A percentile compares a stretch with the other conserved stretches of the same genome.
phyloP scores from a whole-genome alignment of 2,329 filamentous ascomycete species.

The Fusarium chlamydosporum region DNA sequence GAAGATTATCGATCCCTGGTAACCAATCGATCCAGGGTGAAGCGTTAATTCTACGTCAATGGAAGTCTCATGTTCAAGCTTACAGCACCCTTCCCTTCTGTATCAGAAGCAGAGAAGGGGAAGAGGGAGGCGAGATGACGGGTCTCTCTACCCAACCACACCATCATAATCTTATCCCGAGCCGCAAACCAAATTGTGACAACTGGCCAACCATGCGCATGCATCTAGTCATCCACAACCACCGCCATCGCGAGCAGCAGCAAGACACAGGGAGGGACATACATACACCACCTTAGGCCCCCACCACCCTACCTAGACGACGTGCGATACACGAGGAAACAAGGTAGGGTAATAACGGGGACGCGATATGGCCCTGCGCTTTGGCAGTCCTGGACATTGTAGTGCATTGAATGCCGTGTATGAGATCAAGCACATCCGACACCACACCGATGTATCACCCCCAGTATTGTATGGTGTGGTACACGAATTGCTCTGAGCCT shows the following conservation, averaged over 20 bases:
- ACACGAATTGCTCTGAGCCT: conserved; percentile 18
- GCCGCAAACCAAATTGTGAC: conserved; percentile 32
- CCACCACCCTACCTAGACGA: conserved; percentile 35
- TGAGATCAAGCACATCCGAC: conserved; percentile 39
- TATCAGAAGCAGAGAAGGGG: conserved; percentile 5
- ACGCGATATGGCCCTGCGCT: conserved; percentile 33
- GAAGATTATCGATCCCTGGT: conserved; percentile 39
- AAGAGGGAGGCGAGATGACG: conserved; percentile 15
- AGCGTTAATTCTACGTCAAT: conserved; percentile 24
- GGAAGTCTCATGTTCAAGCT: conserved; percentile 1
- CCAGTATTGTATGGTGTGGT: neutral
- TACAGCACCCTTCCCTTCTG: neutral
- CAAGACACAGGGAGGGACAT: conserved; percentile 16
- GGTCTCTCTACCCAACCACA: conserved; percentile 37
- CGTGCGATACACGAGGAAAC: conserved; percentile 27
- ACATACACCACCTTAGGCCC: conserved; percentile 20
- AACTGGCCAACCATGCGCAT: conserved; percentile 41
- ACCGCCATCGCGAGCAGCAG: conserved; percentile 8
- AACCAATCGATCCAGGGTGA: conserved; percentile 35
- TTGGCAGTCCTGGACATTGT: neutral
- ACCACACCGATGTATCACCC: conserved; percentile 28
- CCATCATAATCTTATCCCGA: conserved; percentile 22
- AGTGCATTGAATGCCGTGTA: conserved; percentile 28
- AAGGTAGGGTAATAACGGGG: conserved; percentile 29
- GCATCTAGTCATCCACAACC: conserved; percentile 17